A percentile compares a stretch with the other conserved stretches of the same genome.
These are phyloP conservation scores for Stellera chamaejasme DNA, from an alignment of 345 rosid genomes.

Conservation along the genomic window DNA sequence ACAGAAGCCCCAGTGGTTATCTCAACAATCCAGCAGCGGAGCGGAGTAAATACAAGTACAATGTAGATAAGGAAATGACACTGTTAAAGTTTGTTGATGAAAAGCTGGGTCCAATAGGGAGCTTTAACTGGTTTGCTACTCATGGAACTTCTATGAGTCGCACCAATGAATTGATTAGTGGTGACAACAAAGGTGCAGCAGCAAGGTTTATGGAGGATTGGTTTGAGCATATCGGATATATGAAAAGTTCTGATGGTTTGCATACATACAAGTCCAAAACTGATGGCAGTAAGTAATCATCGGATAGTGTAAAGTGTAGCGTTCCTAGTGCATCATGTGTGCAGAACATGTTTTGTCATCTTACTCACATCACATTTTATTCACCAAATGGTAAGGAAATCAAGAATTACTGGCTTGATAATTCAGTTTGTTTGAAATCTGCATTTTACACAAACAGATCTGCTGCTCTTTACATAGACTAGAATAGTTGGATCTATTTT, in stretches of 20 bases:
- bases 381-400: too few relatives aligned
- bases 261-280: constrained; percentile 9
- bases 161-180: constrained; percentile 57
- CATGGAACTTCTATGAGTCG: constrained; percentile 79
- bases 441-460: too few relatives aligned
- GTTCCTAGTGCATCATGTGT: too few relatives aligned
- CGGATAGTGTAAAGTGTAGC: too few relatives aligned
- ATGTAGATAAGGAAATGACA: constrained; percentile 67
- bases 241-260: not conserved
- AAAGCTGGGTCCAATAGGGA: constrained; percentile 50
- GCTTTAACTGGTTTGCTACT: constrained; percentile 75
- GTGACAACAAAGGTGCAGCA: constrained; percentile 74
- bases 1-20: constrained; percentile 66
- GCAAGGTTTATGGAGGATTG: constrained; percentile 78
- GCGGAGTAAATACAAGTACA: constrained; percentile 42
- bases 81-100: constrained; percentile 55
- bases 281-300: not conserved
- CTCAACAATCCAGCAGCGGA: constrained; percentile 52
- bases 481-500: too few relatives aligned
- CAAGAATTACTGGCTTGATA: too few relatives aligned
- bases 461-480: too few relatives aligned
- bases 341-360: too few relatives aligned
- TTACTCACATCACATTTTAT: too few relatives aligned
- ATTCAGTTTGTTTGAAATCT: too few relatives aligned
- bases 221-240: constrained; percentile 25